phyloP scores from a whole-genome alignment of 805 yeast genomes.

The Candida vartiovaarae region DNA sequence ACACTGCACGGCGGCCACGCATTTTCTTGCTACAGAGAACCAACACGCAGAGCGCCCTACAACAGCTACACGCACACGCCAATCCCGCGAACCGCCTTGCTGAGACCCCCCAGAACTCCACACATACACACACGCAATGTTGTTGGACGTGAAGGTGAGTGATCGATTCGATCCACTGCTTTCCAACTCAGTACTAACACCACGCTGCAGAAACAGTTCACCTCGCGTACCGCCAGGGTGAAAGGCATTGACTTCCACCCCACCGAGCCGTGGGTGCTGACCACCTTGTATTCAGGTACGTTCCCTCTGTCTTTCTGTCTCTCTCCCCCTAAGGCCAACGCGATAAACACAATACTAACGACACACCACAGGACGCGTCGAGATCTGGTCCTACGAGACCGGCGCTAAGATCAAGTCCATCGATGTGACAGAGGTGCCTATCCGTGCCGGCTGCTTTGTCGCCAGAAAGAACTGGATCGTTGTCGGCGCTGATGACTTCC shows the following conservation, averaged over 20 bases:
- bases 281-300: constrained; percentile 85
- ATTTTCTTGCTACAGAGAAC: no score
- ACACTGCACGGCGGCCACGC: no score
- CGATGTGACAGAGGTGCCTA: constrained; percentile 94
- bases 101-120: neutral
- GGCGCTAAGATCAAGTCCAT: constrained; percentile 75
- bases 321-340: neutral
- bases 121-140: constrained; percentile 9
- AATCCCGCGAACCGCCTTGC: no score
- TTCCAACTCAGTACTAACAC: neutral
- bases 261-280: constrained; percentile 91
- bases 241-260: constrained; percentile 98
- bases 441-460: constrained; percentile 90
- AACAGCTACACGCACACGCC: no score
- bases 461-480: constrained; percentile 97
- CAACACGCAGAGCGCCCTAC: no score
- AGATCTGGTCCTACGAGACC: constrained; percentile 93
- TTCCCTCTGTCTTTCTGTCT: constrained; percentile 1
- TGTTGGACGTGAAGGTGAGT: constrained; percentile 23
- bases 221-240: constrained; percentile 91
- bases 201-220: constrained; percentile 59
- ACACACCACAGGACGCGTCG: constrained; percentile 39
- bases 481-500: constrained; percentile 94
- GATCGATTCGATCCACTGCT: no score
- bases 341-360: neutral